A percentile compares a stretch with the other conserved stretches of the same genome.
phyloP scores from a whole-genome alignment of 2,329 filamentous ascomycete genomes.

The Ascocoryne sarcoides region DNA sequence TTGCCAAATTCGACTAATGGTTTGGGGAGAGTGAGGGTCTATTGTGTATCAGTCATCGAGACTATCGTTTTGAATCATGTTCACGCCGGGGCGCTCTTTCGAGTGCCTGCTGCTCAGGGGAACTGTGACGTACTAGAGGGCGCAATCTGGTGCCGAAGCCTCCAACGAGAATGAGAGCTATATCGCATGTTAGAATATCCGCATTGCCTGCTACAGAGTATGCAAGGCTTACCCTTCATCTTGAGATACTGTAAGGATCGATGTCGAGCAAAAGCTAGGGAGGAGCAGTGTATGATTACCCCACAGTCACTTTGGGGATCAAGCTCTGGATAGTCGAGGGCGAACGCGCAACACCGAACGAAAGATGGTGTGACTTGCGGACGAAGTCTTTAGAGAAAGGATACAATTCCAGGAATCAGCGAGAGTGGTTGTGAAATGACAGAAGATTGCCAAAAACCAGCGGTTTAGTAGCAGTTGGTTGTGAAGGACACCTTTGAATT shows the following conservation, averaged over 20 bases:
- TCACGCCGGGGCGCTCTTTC: conserved; percentile 7
- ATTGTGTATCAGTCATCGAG: conserved; percentile 3
- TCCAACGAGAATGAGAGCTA: conserved; percentile 97
- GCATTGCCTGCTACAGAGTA: neutral
- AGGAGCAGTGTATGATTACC: neutral
- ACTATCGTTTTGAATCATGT: conserved; percentile 6
- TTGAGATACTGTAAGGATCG: conserved; percentile 16
- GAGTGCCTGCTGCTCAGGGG: conserved; percentile 11
- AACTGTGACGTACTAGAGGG: conserved; percentile 64
- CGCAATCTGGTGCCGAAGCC: conserved; percentile 97
- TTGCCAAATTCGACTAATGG: conserved; percentile 97
- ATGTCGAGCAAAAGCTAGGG: conserved; percentile 5
- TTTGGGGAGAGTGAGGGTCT: conserved; percentile 93
- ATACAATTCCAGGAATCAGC: neutral
- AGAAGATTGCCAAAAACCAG: too few species aligned
- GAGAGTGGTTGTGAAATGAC: neutral
- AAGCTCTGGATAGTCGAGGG: too few species aligned
- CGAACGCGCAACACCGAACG: neutral
- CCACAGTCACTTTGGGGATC: neutral
- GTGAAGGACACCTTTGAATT: neutral
- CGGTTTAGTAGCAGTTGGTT: too few species aligned
- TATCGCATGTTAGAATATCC: conserved; percentile 15
- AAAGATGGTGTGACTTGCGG: neutral
- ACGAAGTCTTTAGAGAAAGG: neutral
- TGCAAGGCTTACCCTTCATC: conserved; percentile 26